These are phyloP conservation scores for Vigna nakashimae DNA, from an alignment of 306 rosid species.

Conservation along the genomic window DNA sequence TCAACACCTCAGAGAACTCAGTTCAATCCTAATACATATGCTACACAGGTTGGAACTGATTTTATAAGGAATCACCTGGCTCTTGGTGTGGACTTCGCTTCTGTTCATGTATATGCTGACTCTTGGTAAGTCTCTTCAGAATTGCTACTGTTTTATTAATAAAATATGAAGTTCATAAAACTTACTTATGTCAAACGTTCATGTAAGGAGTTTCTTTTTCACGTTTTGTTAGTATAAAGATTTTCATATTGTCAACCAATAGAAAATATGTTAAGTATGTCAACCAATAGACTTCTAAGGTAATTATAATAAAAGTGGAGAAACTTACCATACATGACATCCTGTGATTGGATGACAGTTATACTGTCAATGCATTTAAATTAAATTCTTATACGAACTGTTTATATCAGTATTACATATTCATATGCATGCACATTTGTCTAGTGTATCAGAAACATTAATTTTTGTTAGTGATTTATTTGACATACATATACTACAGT, in stretches of 20 bases:
- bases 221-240: background rate
- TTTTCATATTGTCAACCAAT: too few relatives aligned
- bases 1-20: constrained; percentile 81
- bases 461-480: background rate
- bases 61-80: constrained; percentile 85
- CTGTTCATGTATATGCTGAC: constrained; percentile 91
- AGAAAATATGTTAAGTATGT: too few relatives aligned
- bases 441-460: background rate
- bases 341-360: background rate
- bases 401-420: background rate
- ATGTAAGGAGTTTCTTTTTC: background rate
- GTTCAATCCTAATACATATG: constrained; percentile 90
- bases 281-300: background rate
- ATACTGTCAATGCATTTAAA: background rate
- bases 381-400: too few relatives aligned
- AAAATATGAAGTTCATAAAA: constrained; percentile 7
- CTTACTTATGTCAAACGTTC: background rate
- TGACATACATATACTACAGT: background rate
- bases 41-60: constrained; percentile 93
- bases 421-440: constrained; percentile 23
- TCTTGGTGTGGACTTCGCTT: constrained; percentile 93
- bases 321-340: background rate
- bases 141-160: background rate
- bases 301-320: background rate
- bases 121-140: constrained; percentile 65